Conservation (phyloP, 345 rosid species). For the Iberis pinnata region DNA sequence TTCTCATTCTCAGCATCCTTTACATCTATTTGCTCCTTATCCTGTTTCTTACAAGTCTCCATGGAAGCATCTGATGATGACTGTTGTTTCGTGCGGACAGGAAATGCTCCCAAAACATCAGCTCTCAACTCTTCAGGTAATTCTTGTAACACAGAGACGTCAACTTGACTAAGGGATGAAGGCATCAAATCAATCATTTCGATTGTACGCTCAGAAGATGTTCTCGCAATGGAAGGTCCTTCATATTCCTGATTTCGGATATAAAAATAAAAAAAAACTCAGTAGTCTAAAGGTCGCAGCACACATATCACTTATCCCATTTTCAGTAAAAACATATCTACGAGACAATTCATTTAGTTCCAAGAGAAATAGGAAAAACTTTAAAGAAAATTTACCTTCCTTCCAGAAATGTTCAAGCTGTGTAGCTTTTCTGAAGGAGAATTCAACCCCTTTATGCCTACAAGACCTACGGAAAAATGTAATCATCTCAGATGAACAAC, state of each 20-base stretch:
- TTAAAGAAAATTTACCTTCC: conserved; percentile 54
- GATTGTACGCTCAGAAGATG: conserved; percentile 25
- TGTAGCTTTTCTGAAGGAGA: conserved; percentile 27
- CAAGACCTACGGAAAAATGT: conserved; percentile 13
- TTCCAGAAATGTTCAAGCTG: conserved; percentile 20
- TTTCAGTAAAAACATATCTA: background rate
- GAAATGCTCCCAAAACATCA: conserved; percentile 58
- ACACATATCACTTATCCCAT: background rate
- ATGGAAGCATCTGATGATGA: conserved; percentile 28
- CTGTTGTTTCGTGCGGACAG: conserved; percentile 45
- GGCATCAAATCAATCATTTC: conserved; percentile 56
- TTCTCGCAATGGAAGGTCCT: conserved; percentile 21
- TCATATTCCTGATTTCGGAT: conserved; percentile 22
- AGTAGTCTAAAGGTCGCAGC: background rate
- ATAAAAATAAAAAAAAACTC: conserved; percentile 8
- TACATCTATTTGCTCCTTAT: conserved; percentile 25
- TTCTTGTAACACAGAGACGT: conserved; percentile 62
- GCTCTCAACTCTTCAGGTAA: conserved; percentile 75
- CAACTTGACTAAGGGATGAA: conserved; percentile 74
- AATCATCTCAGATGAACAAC: background rate
- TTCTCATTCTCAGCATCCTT: conserved; percentile 33
- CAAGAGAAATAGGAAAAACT: conserved; percentile 12
- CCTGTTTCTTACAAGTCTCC: conserved; percentile 30
- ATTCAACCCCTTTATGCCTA: conserved; percentile 16
- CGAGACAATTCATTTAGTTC: background rate